Evolutionary conservation across 2,329 filamentous ascomycete genomes (phyloP).

Genomic region (Pestalotiopsis fici): DNA sequence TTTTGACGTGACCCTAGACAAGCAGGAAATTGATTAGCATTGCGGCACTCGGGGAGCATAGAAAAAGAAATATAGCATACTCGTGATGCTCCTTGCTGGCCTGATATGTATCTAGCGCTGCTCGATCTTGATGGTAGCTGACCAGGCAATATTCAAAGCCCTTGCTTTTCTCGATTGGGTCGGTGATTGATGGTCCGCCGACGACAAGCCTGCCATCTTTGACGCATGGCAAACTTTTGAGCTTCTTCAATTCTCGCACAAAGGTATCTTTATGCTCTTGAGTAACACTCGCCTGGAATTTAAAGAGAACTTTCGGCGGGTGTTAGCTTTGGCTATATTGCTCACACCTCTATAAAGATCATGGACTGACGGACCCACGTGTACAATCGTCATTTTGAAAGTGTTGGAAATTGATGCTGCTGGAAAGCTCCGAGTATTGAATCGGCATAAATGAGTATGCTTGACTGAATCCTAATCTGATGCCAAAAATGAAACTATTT

Average conservation of each 20-base stretch:
- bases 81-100: constrained; percentile 52
- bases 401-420: neutral
- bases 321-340: neutral
- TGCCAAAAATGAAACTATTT: neutral
- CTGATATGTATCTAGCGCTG: constrained; percentile 51
- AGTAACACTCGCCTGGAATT: constrained; percentile 43
- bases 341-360: no score
- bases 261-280: constrained; percentile 45
- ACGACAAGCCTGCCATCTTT: constrained; percentile 48
- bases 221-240: constrained; percentile 49
- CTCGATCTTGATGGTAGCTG: constrained; percentile 48
- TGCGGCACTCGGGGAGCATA: neutral
- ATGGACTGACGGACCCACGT: neutral
- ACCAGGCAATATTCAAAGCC: constrained; percentile 52
- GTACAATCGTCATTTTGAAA: neutral
- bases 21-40: neutral
- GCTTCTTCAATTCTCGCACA: constrained; percentile 44
- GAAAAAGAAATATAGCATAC: constrained; percentile 25
- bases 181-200: constrained; percentile 53
- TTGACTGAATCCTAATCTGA: neutral
- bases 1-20: constrained; percentile 47
- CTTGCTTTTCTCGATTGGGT: constrained; percentile 52
- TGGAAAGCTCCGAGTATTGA: neutral
- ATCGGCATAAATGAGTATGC: neutral
- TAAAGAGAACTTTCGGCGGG: constrained; percentile 45